Percentiles rank a stretch among this genome's conserved stretches.
phyloP scores from a whole-genome alignment of 2,329 filamentous ascomycete genomes.

The Pestalotiopsis sp. region DNA sequence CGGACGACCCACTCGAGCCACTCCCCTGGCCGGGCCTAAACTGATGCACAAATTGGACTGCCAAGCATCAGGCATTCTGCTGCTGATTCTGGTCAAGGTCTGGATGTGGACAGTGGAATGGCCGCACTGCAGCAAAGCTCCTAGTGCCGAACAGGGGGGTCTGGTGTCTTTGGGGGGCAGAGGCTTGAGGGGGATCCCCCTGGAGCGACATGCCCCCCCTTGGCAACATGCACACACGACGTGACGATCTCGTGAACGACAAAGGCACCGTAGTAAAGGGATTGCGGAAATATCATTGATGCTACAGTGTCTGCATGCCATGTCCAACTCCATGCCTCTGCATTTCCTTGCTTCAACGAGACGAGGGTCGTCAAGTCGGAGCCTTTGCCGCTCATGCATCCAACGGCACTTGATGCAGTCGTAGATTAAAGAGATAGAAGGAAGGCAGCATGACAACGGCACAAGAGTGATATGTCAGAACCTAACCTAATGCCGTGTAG shows the following conservation, averaged over 20 bases:
- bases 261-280: not conserved
- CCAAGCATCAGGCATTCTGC: constrained; percentile 10
- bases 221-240: not conserved
- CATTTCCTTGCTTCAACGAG: not conserved
- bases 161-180: not conserved
- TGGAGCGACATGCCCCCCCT: not conserved
- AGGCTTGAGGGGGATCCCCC: not conserved
- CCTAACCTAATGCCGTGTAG: not conserved
- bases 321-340: not conserved
- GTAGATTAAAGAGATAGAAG: not conserved
- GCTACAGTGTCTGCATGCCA: too few species aligned
- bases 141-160: not conserved
- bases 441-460: not conserved
- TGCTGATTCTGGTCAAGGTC: constrained; percentile 9
- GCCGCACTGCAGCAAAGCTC: not conserved
- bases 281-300: not conserved
- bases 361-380: not conserved
- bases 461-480: not conserved
- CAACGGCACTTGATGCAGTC: not conserved
- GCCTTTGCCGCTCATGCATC: not conserved
- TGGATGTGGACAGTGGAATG: not conserved
- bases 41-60: constrained; percentile 14
- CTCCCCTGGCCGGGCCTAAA: constrained; percentile 8
- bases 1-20: not conserved
- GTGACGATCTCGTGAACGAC: not conserved